Percentiles rank a stretch among this genome's conserved stretches.
These are phyloP conservation scores for Cladochytrium replicatum DNA, from an alignment of 192 early-diverging fungal genomes.

Conservation along the genomic window DNA sequence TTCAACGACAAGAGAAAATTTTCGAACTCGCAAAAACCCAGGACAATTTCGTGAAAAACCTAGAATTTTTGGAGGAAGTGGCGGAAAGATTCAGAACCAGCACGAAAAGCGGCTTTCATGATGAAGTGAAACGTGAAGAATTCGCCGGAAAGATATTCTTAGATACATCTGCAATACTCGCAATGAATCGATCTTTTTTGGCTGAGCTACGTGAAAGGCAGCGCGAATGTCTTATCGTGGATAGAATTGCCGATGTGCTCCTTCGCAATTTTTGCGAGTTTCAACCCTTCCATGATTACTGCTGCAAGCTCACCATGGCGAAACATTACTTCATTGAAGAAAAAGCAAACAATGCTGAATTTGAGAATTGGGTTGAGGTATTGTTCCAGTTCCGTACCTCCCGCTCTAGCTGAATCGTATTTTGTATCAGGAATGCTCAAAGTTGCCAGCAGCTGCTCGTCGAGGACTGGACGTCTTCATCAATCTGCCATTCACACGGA, in stretches of 20 bases:
- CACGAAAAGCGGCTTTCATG: background rate
- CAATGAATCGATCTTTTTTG: slow-evolving; percentile 26
- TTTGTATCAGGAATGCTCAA: too few relatives aligned
- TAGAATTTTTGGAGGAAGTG: slow-evolving; percentile 66
- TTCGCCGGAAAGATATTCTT: slow-evolving; percentile 31
- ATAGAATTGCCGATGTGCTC: background rate
- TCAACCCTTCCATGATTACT: background rate
- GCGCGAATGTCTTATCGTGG: slow-evolving; percentile 13
- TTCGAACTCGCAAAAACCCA: slow-evolving; percentile 89
- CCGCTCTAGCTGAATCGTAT: too few relatives aligned
- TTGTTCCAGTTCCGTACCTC: too few relatives aligned
- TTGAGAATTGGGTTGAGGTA: background rate
- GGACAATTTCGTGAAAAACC: slow-evolving; percentile 81
- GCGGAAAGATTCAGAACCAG: background rate
- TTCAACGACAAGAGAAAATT: slow-evolving; percentile 85
- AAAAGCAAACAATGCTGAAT: background rate
- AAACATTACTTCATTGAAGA: background rate
- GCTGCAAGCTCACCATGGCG: background rate
- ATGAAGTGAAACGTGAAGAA: slow-evolving; percentile 4
- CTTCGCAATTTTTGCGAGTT: background rate
- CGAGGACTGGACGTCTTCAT: background rate
- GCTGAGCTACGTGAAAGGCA: slow-evolving; percentile 25
- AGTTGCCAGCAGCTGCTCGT: background rate
- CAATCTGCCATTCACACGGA: background rate
- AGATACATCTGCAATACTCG: slow-evolving; percentile 25